phyloP scores from a whole-genome alignment of 768 basidiomycete genomes.

The Mycena maculata region DNA sequence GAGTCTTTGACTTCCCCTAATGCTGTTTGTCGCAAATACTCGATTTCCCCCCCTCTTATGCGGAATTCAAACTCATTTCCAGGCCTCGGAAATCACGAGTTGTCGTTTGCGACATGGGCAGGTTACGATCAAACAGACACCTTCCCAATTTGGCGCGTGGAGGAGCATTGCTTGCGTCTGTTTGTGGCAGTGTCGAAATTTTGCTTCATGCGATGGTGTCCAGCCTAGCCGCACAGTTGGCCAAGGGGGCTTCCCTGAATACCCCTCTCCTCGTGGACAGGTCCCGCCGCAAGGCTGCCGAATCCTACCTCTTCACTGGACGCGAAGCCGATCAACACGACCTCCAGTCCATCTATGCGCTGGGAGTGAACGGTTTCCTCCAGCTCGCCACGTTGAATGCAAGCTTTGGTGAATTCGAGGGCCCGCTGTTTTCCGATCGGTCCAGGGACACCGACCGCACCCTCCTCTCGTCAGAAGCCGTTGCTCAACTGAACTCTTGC shows the following conservation, averaged over 20 bases:
- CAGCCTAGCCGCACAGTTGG: conserved; percentile 85
- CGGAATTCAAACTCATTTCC: no score
- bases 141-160: no score
- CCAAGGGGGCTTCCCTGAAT: conserved; percentile 83
- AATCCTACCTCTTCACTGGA: conserved; percentile 91
- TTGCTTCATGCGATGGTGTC: conserved; percentile 60
- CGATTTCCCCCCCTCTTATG: no score
- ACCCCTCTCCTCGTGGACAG: conserved; percentile 74
- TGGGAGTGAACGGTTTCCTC: conserved; percentile 82
- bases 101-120: no score
- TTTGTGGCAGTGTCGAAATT: neutral
- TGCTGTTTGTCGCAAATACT: no score
- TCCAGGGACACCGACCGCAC: conserved; percentile 85
- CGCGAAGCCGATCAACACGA: conserved; percentile 88
- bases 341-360: conserved; percentile 84
- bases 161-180: no score
- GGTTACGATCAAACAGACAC: no score
- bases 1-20: no score
- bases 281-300: conserved; percentile 68
- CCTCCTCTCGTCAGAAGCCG: conserved; percentile 71
- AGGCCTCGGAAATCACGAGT: no score
- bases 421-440: conserved; percentile 81
- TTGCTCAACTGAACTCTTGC: conserved; percentile 68
- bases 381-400: conserved; percentile 76
- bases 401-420: conserved; percentile 70